Evolutionary conservation across 257 asterid genomes (phyloP).

Genomic region (Solanum megistacrolobum): DNA sequence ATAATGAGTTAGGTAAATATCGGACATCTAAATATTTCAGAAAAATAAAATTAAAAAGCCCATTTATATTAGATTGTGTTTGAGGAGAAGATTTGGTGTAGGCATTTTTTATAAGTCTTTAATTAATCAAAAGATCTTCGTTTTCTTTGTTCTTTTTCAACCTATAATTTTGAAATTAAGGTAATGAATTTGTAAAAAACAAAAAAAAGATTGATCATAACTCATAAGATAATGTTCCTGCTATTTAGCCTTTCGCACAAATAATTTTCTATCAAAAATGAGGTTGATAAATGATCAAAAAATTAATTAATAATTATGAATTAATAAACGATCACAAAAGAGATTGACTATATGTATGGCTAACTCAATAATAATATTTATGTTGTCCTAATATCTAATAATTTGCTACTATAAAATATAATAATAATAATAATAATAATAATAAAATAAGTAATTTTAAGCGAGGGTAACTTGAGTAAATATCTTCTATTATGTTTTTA

Average conservation of each 20-base stretch:
- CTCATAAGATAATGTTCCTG: neutral
- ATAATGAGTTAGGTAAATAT: neutral
- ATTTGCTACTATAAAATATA: neutral
- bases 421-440: neutral
- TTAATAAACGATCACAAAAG: neutral
- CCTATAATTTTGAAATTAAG: neutral
- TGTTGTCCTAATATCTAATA: neutral
- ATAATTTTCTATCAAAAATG: neutral
- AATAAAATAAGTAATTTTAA: neutral
- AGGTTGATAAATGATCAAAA: neutral
- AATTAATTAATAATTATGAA: neutral
- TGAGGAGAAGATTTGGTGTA: neutral
- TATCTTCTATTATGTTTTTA: neutral
- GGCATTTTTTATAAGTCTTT: neutral
- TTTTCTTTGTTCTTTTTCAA: neutral
- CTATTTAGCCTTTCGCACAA: neutral
- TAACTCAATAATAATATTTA: neutral
- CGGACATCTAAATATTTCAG: neutral
- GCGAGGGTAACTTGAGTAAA: neutral
- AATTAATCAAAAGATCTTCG: neutral
- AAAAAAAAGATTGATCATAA: neutral
- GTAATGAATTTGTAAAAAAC: neutral
- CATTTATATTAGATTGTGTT: neutral
- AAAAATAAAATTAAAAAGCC: neutral
- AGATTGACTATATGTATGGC: neutral